Conservation (phyloP, 352 stramenopile genomes). For the Phytophthora idaei region DNA sequence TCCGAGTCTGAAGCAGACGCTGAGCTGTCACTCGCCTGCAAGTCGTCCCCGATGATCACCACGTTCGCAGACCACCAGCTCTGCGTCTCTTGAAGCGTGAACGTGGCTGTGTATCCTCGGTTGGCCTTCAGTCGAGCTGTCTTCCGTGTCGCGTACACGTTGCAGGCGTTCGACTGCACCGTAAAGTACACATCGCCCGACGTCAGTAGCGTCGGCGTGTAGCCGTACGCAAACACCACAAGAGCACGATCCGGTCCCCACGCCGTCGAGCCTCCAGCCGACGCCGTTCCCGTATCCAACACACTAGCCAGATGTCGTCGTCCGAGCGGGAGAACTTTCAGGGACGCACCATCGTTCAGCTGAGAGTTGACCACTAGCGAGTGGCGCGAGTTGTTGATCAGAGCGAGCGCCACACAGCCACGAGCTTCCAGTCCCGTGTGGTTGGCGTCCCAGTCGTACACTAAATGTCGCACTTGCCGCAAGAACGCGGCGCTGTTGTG, state of each 20-base stretch:
- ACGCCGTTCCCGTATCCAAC: constrained; percentile 26
- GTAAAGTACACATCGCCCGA: constrained; percentile 87
- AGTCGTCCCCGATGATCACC: constrained; percentile 82
- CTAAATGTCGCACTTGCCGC: constrained; percentile 70
- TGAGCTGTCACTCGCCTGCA: constrained; percentile 49
- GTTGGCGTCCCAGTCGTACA: constrained; percentile 88
- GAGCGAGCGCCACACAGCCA: constrained; percentile 71
- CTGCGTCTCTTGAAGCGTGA: constrained; percentile 83
- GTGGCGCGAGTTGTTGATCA: constrained; percentile 85
- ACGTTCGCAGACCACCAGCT: constrained; percentile 84
- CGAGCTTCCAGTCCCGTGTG: constrained; percentile 81
- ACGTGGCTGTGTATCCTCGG: constrained; percentile 81
- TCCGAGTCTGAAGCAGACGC: constrained; percentile 18
- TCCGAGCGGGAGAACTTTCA: constrained; percentile 68
- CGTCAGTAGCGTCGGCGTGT: constrained; percentile 84
- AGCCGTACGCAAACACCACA: constrained; percentile 85
- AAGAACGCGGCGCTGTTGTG: constrained; percentile 60
- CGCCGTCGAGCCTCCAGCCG: constrained; percentile 23
- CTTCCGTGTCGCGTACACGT: constrained; percentile 81
- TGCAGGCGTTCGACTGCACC: constrained; percentile 84
- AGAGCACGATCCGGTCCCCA: constrained; percentile 74
- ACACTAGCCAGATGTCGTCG: constrained; percentile 61
- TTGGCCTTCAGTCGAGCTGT: constrained; percentile 76
- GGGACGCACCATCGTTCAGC: constrained; percentile 78
- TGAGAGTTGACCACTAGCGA: constrained; percentile 69